Conservation (phyloP, 768 basidiomycete species). For the Daedaleopsis nitida region DNA sequence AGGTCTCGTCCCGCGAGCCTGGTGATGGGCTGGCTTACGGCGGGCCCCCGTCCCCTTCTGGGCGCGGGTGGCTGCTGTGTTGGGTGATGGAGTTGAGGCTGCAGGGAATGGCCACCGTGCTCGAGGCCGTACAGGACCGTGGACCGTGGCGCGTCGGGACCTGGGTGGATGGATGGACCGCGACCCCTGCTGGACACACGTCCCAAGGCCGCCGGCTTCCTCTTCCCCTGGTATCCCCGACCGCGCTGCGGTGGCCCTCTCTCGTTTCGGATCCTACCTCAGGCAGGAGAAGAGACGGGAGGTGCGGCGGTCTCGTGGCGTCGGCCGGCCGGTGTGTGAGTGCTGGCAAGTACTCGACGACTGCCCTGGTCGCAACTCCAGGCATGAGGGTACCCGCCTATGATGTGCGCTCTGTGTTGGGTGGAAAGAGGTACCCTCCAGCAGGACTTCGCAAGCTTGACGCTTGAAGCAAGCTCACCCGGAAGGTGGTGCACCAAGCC, state of each 20-base stretch:
- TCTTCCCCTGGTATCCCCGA: not conserved
- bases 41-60: not conserved
- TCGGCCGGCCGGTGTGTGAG: not conserved
- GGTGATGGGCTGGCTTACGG: constrained; percentile 1
- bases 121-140: not conserved
- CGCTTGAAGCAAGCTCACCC: too few relatives aligned
- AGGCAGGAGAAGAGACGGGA: too few relatives aligned
- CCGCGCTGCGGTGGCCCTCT: not conserved
- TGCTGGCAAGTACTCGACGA: constrained; percentile 4
- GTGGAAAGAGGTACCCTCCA: not conserved
- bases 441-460: too few relatives aligned
- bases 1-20: not conserved
- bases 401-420: not conserved
- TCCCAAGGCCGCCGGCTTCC: not conserved
- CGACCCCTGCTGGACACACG: not conserved
- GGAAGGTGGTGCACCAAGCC: not conserved
- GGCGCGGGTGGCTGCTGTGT: constrained; percentile 2
- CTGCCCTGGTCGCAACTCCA: not conserved
- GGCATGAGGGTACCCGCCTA: constrained; percentile 2
- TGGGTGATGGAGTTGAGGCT: constrained; percentile 4
- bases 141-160: constrained; percentile 1
- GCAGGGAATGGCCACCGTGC: not conserved
- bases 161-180: not conserved
- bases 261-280: not conserved
- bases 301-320: too few relatives aligned